Conservation (phyloP, 164 flowering plant genomes). For the Dillenia suffruticosa region DNA sequence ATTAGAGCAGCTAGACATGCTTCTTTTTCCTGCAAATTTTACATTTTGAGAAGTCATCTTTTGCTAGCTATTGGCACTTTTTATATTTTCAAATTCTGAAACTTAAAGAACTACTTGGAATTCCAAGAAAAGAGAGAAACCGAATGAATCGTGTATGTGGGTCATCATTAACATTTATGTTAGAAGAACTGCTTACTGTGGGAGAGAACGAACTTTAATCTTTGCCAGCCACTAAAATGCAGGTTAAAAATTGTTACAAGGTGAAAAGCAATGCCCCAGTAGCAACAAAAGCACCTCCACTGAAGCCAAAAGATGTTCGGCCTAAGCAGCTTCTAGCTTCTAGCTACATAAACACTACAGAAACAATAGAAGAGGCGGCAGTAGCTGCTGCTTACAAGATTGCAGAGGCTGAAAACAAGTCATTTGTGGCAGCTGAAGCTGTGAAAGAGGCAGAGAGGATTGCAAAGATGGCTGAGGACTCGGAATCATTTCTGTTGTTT, state of each 20-base stretch:
- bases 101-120: no score
- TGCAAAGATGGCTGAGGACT: slow-evolving; percentile 59
- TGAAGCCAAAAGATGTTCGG: slow-evolving; percentile 34
- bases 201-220: no score
- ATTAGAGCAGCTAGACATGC: no score
- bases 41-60: no score
- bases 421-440: slow-evolving; percentile 72
- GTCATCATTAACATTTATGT: no score
- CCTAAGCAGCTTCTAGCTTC: slow-evolving; percentile 22
- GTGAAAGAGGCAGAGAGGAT: slow-evolving; percentile 69
- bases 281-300: slow-evolving; percentile 40
- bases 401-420: slow-evolving; percentile 77
- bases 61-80: no score
- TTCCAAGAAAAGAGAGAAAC: no score
- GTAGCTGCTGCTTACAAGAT: slow-evolving; percentile 55
- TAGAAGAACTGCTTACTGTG: no score
- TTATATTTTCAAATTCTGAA: no score
- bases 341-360: slow-evolving; percentile 8
- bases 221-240: slow-evolving; percentile 7
- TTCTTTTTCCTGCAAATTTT: no score
- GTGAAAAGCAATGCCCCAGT: slow-evolving; percentile 25
- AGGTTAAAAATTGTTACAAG: slow-evolving; percentile 59
- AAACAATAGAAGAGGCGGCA: slow-evolving; percentile 48
- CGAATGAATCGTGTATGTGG: no score
- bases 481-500: slow-evolving; percentile 47